These are phyloP conservation scores for Comarum palustre DNA, from an alignment of 306 rosid species.

Conservation along the genomic window DNA sequence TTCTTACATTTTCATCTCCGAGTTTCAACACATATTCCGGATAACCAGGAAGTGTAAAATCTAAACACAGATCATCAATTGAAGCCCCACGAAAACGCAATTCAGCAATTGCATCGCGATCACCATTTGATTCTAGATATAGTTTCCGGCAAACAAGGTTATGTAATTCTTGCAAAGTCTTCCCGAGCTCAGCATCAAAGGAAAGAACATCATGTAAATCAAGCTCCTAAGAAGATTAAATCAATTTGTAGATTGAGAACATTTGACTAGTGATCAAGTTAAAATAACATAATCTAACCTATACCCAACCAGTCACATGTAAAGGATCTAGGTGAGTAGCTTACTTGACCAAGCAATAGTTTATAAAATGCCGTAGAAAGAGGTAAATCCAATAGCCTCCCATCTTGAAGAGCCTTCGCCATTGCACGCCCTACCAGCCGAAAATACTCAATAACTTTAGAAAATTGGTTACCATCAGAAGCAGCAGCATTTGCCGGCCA, in stretches of 20 bases:
- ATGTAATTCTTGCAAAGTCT: slow-evolving; percentile 79
- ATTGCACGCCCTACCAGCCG: slow-evolving; percentile 87
- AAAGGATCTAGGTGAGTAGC: slow-evolving; percentile 21
- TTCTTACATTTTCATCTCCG: slow-evolving; percentile 74
- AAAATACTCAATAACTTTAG: slow-evolving; percentile 75
- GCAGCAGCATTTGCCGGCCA: slow-evolving; percentile 75
- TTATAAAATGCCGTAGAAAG: slow-evolving; percentile 83
- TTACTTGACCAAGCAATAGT: slow-evolving; percentile 88
- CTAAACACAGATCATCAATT: slow-evolving; percentile 81
- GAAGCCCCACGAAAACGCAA: slow-evolving; percentile 64
- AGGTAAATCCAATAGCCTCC: slow-evolving; percentile 87
- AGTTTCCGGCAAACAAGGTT: slow-evolving; percentile 72
- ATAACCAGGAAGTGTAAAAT: slow-evolving; percentile 91
- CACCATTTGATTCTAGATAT: slow-evolving; percentile 52
- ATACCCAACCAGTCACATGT: slow-evolving; percentile 3
- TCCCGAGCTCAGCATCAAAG: slow-evolving; percentile 85
- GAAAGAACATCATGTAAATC: slow-evolving; percentile 89
- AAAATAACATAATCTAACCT: neutral
- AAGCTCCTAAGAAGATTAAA: slow-evolving; percentile 62
- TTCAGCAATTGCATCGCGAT: slow-evolving; percentile 34
- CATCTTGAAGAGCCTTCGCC: slow-evolving; percentile 99
- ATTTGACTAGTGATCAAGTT: neutral
- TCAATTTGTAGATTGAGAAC: slow-evolving; percentile 11
- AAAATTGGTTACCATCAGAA: slow-evolving; percentile 70
- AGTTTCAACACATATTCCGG: slow-evolving; percentile 76